Evolutionary conservation across 225 moss, liverwort and hornwort genomes (phyloP), one percentile per base, ranked within the genome.

Genomic region (Anthoceros angustus): DNA sequence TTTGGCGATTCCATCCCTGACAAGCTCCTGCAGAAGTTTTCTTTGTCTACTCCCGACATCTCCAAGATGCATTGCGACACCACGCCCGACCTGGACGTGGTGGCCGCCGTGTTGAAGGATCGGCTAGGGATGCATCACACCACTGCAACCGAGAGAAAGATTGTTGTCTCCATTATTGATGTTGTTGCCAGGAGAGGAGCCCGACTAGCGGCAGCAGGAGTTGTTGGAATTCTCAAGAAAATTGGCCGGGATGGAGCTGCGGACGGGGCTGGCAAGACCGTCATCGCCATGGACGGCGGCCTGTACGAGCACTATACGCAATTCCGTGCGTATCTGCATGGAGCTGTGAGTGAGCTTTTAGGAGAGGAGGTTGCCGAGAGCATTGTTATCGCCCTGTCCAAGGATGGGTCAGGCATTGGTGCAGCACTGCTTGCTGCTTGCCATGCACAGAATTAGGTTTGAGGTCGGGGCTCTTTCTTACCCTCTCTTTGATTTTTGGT

Each of bases 201-300:
- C 9, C 77, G 83, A 25, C 42, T 84, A 7, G 70, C 83, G 0
- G 84, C 82, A 0, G 82, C 82, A 6, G 87, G 77, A 7, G 77
- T 86, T 9, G 90, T 87, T 42, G 80, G 82, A 18, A 82, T 87
- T 4, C 69, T 90, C 71, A 87, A 77, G 70, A 87, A 86, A 67
- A 84, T 84, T 25, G 83, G 80, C 42, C 66, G 84, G 21, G 26
- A 43, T 65, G 75, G 72, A 48, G 2, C 1, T 2, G 3, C 14
- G 14, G 46, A 12, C 46, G 2, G 46, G 14, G 46, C 46, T 18
- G 55, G 55, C 32, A 69, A 55, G 55, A 55, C 55, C 7, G 55
- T 55, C 15, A 11, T 55, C 1, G 55, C 55, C 6, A 55, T 55
- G 55, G 55, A 55, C 14, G 55, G 55, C 8, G 55, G 55, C 15